Percentiles rank a stretch among this genome's conserved stretches.
These are phyloP conservation scores for Xylariaceae sp. DNA, from an alignment of 2,329 filamentous ascomycete genomes.

Conservation along the genomic window DNA sequence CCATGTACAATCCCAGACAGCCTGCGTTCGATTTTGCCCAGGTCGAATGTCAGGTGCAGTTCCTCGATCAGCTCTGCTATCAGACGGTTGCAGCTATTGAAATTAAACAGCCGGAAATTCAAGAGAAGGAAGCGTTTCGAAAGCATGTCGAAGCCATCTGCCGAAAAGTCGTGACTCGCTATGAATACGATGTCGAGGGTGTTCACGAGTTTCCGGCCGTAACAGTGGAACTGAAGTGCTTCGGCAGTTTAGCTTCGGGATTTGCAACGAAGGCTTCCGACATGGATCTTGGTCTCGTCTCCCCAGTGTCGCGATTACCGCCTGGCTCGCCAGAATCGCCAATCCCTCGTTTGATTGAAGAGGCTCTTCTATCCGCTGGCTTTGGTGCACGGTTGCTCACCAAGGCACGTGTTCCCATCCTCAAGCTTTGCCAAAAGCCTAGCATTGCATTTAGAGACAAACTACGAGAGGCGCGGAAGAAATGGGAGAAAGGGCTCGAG, in stretches of 20 bases:
- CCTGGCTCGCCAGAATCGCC: slow-evolving; percentile 51
- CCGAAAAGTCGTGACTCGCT: slow-evolving; percentile 49
- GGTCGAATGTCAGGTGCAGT: slow-evolving; percentile 41
- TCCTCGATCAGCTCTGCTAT: slow-evolving; percentile 46
- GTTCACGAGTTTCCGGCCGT: slow-evolving; percentile 44
- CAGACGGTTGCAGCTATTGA: slow-evolving; percentile 53
- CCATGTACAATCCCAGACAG: slow-evolving; percentile 34
- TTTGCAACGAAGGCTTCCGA: slow-evolving; percentile 86
- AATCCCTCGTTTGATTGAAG: slow-evolving; percentile 71
- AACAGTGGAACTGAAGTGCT: slow-evolving; percentile 66
- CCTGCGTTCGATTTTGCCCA: slow-evolving; percentile 38
- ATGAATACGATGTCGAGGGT: slow-evolving; percentile 43
- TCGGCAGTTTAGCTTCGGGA: slow-evolving; percentile 77
- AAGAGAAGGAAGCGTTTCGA: slow-evolving; percentile 68
- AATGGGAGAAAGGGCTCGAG: slow-evolving; percentile 60
- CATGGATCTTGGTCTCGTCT: slow-evolving; percentile 79
- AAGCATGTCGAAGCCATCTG: slow-evolving; percentile 59
- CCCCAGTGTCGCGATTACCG: slow-evolving; percentile 52
- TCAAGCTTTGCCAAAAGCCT: slow-evolving; percentile 76
- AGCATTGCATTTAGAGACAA: slow-evolving; percentile 53
- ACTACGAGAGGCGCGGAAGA: slow-evolving; percentile 59
- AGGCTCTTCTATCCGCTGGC: slow-evolving; percentile 63
- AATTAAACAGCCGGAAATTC: slow-evolving; percentile 58
- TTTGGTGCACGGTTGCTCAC: slow-evolving; percentile 73
- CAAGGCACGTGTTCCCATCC: slow-evolving; percentile 76